phyloP scores from a whole-genome alignment of 2,329 filamentous ascomycete species.

The Leptographium lundbergii region DNA sequence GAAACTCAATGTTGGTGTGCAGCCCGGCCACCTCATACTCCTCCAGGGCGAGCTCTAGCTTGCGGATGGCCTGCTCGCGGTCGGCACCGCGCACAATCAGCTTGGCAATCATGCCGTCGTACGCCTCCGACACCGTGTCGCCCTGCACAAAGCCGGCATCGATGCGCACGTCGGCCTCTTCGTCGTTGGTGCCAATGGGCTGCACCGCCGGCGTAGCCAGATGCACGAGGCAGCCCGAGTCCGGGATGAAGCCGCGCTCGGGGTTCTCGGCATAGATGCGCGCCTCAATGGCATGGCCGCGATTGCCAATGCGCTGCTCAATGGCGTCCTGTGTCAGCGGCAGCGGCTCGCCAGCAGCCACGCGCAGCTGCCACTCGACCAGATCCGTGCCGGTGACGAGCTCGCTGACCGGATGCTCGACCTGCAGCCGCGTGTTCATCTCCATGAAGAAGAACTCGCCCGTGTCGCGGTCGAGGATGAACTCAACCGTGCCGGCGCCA shows the following conservation, averaged over 20 bases:
- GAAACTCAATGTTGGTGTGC: constrained; percentile 91
- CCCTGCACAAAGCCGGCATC: constrained; percentile 88
- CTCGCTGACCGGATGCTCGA: constrained; percentile 85
- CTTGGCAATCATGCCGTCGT: constrained; percentile 98
- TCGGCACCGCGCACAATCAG: constrained; percentile 78
- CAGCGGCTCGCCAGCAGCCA: constrained; percentile 43
- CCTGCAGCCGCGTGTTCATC: constrained; percentile 81
- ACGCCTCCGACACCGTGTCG: constrained; percentile 85
- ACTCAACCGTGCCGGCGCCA: constrained; percentile 84
- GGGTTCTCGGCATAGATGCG: constrained; percentile 96
- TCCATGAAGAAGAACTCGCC: constrained; percentile 75
- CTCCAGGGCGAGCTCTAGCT: constrained; percentile 66
- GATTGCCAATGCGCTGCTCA: constrained; percentile 57
- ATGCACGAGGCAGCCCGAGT: constrained; percentile 79
- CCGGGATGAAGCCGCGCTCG: constrained; percentile 81
- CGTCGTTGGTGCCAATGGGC: constrained; percentile 7
- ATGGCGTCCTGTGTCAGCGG: constrained; percentile 50
- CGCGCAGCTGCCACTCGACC: constrained; percentile 92
- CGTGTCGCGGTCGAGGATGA: constrained; percentile 73
- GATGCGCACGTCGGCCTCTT: constrained; percentile 64
- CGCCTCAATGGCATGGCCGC: constrained; percentile 86
- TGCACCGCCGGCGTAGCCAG: constrained; percentile 54
- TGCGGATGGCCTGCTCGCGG: constrained; percentile 69
- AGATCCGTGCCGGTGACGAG: constrained; percentile 60
- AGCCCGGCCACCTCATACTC: constrained; percentile 88